Evolutionary conservation across 352 stramenopile species (phyloP), one percentile per base, ranked within the genome.

Genomic region (Globisporangium emineosum): DNA sequence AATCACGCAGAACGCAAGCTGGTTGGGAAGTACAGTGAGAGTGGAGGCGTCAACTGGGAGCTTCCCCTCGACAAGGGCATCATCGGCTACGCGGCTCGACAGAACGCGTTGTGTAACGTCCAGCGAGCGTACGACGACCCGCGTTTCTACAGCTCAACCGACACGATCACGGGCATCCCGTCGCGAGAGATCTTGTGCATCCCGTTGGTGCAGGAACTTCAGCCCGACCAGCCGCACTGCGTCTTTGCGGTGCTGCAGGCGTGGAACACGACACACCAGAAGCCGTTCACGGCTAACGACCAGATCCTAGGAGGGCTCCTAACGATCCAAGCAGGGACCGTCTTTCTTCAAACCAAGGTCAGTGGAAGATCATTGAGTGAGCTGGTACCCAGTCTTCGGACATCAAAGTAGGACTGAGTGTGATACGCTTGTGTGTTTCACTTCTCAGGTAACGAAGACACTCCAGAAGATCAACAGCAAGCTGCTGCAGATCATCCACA

Each of bases 51-150:
- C 19, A 63, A 64, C 37, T 88, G 81, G 73, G 81, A 91, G 50
- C 52, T 93, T 37, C 84, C 84, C 5, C 69, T 89, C 3, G 84
- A 93, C 60, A 91, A 91, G 50, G 81, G 81, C 42, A 87, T 93
- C 52, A 43, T 83, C 5, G 81, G 81, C 12, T 82, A 83, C 42
- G 69, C 81, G 0, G 79, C 74, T 9, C 67, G 76, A 0, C 75
- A 84, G 35, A 90, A 89, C 57, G 40, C 57, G 37, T 59, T 90
- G 9, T 88, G 80, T 59, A 91, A 90, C 42, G 74, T 91, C 8
- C 69, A 64, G 19, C 79, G 76, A 8, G 81, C 84, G 12, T 91
- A 89, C 58, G 84, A 93, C 25, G 84, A 93, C 30, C 72, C 84
- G 2, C 78, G 82, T 0, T 93, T 90, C 64, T 91, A 86, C 60